Percentiles rank a stretch among this genome's conserved stretches.
These are phyloP conservation scores for Crepidotus variabilis DNA, from an alignment of 768 basidiomycete genomes.

Conservation along the genomic window DNA sequence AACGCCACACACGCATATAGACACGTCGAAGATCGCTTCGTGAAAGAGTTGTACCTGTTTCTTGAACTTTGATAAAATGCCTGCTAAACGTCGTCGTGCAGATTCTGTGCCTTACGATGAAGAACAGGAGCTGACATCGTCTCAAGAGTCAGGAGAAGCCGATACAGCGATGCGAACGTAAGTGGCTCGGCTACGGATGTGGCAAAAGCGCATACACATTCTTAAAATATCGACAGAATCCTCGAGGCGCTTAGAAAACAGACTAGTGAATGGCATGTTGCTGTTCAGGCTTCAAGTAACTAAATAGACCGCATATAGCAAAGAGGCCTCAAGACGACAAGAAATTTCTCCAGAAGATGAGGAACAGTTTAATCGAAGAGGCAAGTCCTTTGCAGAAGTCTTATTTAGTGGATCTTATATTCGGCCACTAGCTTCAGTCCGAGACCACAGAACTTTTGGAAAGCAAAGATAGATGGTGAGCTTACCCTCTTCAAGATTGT, in stretches of 20 bases:
- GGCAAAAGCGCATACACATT: neutral
- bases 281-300: neutral
- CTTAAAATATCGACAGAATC: neutral
- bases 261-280: neutral
- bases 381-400: conserved; percentile 1
- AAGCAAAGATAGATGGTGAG: conserved; percentile 13
- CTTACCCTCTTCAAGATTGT: neutral
- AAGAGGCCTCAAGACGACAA: conserved; percentile 17
- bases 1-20: neutral
- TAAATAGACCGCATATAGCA: neutral
- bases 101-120: neutral
- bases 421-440: neutral
- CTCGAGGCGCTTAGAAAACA: neutral
- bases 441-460: conserved; percentile 8
- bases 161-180: neutral
- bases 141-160: neutral
- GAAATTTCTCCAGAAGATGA: conserved; percentile 13
- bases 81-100: neutral
- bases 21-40: too few species aligned
- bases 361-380: conserved; percentile 9
- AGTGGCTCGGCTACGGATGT: neutral
- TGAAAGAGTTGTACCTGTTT: too few species aligned
- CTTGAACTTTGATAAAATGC: neutral
- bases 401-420: neutral
- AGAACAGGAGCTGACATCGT: neutral